These are phyloP conservation scores for Coelastrella sp. DNA, from an alignment of 139 green algal species.

Conservation along the genomic window DNA sequence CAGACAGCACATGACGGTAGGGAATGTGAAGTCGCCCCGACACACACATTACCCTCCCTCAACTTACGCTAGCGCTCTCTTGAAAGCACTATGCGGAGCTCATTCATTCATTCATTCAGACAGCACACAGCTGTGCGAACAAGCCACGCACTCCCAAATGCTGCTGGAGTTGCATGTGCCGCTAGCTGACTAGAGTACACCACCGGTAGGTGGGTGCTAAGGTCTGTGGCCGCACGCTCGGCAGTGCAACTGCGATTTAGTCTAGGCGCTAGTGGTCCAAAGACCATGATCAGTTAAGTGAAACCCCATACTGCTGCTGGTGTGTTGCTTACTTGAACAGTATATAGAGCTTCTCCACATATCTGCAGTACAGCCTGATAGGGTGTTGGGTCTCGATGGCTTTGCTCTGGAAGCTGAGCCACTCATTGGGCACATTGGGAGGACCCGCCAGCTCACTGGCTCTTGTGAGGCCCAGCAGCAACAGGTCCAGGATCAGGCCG, in stretches of 20 bases:
- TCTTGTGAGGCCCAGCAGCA: constrained; percentile 97
- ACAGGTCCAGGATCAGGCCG: constrained; percentile 80
- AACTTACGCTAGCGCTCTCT: too few species aligned
- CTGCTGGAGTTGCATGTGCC: background rate
- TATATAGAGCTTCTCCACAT: constrained; percentile 78
- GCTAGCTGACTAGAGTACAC: too few species aligned
- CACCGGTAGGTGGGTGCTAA: too few species aligned
- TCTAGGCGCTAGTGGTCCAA: background rate
- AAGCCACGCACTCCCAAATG: background rate
- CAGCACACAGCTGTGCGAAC: too few species aligned
- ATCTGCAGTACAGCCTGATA: constrained; percentile 97
- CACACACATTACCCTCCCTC: too few species aligned
- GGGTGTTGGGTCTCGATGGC: constrained; percentile 93
- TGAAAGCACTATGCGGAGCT: too few species aligned
- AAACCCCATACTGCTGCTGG: background rate
- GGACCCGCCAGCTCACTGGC: constrained; percentile 95
- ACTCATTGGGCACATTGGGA: constrained; percentile 96
- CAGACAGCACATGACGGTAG: background rate
- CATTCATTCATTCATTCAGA: too few species aligned
- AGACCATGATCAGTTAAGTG: background rate
- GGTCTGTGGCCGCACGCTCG: too few species aligned
- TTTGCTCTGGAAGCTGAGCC: constrained; percentile 94
- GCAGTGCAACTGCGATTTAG: background rate
- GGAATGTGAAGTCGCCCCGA: background rate
- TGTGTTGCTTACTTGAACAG: constrained; percentile 61